These are phyloP conservation scores for Dictyostelium citrinum DNA, from an alignment of 78 protist species.

Conservation along the genomic window DNA sequence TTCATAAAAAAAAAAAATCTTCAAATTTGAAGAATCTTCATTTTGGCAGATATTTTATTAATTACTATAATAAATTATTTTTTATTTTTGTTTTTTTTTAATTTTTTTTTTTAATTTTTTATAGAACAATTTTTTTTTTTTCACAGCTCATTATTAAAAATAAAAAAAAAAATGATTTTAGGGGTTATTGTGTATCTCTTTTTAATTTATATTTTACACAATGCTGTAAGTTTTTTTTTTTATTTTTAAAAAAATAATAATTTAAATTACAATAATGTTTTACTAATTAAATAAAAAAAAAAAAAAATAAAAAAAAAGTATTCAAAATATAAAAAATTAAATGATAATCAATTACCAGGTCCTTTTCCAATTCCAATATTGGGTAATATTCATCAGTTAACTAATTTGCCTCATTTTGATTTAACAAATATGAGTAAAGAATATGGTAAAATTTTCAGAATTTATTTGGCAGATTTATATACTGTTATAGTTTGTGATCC, in stretches of 20 bases:
- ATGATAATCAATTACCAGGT: background rate
- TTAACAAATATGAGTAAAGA: background rate
- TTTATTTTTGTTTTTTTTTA: background rate
- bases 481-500: constrained; percentile 28
- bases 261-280: too few species aligned
- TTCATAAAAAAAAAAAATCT: too few species aligned
- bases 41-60: too few species aligned
- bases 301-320: background rate
- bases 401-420: background rate
- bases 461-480: constrained; percentile 26
- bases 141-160: too few species aligned
- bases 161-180: background rate
- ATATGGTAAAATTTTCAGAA: constrained; percentile 14
- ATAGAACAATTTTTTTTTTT: background rate
- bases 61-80: too few species aligned
- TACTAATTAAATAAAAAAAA: too few species aligned
- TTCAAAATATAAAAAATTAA: background rate
- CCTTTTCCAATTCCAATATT: constrained; percentile 2
- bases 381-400: constrained; percentile 9
- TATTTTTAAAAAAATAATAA: too few species aligned
- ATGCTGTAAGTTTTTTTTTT: background rate
- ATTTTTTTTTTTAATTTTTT: background rate
- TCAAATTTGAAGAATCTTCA: too few species aligned
- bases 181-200: background rate
- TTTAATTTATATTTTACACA: background rate